Evolutionary conservation across 140 eudicot species (phyloP), one percentile per base, ranked within the genome.

Genomic region (Flaveria floridana): DNA sequence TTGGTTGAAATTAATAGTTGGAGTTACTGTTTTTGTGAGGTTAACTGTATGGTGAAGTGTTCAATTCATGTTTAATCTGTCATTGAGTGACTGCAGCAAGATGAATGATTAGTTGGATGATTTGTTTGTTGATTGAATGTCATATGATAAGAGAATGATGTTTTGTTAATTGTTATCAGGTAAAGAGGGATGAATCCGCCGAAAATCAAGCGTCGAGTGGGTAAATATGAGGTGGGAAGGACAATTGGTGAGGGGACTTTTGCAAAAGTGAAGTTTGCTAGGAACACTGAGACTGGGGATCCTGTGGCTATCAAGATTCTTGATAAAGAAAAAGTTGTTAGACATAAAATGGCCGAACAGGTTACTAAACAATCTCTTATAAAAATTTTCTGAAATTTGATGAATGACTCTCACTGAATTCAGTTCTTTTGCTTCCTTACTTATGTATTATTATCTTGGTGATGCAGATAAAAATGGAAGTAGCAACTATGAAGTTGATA

Each of bases 401-500:
- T 59, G 39, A 12, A 59, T 23, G 16, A 19, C 3, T 58, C 13
- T 3, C 57, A 51, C 57, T 20, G 50, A 51, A 39, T 75, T 19
- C 20, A 8, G 28, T 76, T 75, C 34, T 11, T 75, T 83, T 59
- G 46, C 68, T 50, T 77, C 7, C 67, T 70, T 76, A 51, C 53
- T 53, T 73, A 26, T 76, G 46, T 70, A 46, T 34, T 34, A 34
- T 57, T 20, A 72, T 80, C 37, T 68, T 20, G 46, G 39, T 51
- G 41, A 68, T 83, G 85, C 96, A 93, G 97, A 86, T 93, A 81
- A 90, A 82, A 78, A 84, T 96, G 85, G 98, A 93, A 87, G 81
- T 93, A 58, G 96, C 96, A 57, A 93, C 98, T 66, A 93, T 92
- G 98, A 92, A 92, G 87, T 81, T 91, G 77, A 89, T 92, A 75